phyloP scores from a whole-genome alignment of 495 filamentous ascomycete genomes.

The Hypoxylon rickii region DNA sequence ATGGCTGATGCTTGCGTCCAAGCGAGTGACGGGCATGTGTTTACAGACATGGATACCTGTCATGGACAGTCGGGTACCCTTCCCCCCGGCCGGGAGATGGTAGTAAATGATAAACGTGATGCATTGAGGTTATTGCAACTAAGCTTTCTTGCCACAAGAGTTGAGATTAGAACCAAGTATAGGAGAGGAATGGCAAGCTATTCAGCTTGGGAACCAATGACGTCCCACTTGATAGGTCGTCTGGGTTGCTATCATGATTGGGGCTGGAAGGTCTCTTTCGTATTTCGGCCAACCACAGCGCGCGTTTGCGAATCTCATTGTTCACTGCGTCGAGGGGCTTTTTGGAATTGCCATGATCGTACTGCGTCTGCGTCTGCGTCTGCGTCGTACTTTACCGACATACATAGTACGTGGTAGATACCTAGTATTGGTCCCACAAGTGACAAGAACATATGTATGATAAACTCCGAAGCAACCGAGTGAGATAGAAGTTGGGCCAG shows the following conservation, averaged over 20 bases:
- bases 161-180: conserved; percentile 11
- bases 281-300: conserved; percentile 52
- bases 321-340: neutral
- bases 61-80: too few species aligned
- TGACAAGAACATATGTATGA: too few species aligned
- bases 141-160: conserved; percentile 9
- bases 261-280: conserved; percentile 34
- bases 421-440: too few species aligned
- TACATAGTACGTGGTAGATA: too few species aligned
- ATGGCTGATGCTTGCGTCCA: conserved; percentile 18
- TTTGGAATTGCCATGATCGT: neutral
- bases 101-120: conserved; percentile 10
- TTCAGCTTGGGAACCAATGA: conserved; percentile 16
- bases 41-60: too few species aligned
- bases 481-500: neutral
- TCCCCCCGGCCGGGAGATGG: conserved; percentile 1
- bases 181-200: conserved; percentile 8
- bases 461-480: conserved; percentile 17
- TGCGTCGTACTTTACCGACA: conserved; percentile 29
- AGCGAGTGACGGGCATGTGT: conserved; percentile 10
- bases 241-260: conserved; percentile 32
- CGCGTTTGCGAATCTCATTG: conserved; percentile 18
- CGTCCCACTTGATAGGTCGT: conserved; percentile 19
- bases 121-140: conserved; percentile 18
- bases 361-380: conserved; percentile 21